Conservation (phyloP, 345 rosid species). For the Abelmoschus esculentus region DNA sequence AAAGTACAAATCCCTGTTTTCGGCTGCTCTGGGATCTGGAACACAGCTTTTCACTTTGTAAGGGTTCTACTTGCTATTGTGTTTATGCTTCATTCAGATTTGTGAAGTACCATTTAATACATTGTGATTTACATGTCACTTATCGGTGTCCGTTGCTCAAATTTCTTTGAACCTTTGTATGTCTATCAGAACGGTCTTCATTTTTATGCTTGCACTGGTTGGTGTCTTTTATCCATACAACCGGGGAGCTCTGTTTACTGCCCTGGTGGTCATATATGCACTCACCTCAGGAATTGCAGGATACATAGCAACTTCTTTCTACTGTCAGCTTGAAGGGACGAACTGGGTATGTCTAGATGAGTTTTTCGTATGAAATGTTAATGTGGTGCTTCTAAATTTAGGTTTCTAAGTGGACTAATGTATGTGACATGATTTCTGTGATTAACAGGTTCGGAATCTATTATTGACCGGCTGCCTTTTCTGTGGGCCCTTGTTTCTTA, state of each 20-base stretch:
- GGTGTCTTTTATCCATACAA: slow-evolving; percentile 80
- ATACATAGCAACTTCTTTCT: slow-evolving; percentile 72
- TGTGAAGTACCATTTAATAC: no score
- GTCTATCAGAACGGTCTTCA: not conserved
- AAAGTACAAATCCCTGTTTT: no score
- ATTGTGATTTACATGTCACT: no score
- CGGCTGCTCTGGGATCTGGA: no score
- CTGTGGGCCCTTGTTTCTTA: slow-evolving; percentile 80
- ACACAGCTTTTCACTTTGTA: no score
- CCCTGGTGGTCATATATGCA: slow-evolving; percentile 77
- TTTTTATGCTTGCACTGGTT: no score
- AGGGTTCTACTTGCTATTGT: no score
- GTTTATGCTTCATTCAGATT: no score
- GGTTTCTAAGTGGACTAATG: not conserved
- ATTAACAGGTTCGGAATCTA: slow-evolving; percentile 66
- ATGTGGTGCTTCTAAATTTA: not conserved
- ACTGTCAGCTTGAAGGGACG: slow-evolving; percentile 83
- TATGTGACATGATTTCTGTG: not conserved
- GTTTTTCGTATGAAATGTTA: not conserved
- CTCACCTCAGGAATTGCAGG: slow-evolving; percentile 92
- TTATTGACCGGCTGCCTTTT: slow-evolving; percentile 77
- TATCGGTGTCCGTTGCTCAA: no score
- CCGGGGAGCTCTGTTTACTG: slow-evolving; percentile 86
- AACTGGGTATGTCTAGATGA: slow-evolving; percentile 53
- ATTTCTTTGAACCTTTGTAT: no score